These are phyloP conservation scores for Cochlearia excelsa DNA, from an alignment of 345 rosid genomes.

Conservation along the genomic window DNA sequence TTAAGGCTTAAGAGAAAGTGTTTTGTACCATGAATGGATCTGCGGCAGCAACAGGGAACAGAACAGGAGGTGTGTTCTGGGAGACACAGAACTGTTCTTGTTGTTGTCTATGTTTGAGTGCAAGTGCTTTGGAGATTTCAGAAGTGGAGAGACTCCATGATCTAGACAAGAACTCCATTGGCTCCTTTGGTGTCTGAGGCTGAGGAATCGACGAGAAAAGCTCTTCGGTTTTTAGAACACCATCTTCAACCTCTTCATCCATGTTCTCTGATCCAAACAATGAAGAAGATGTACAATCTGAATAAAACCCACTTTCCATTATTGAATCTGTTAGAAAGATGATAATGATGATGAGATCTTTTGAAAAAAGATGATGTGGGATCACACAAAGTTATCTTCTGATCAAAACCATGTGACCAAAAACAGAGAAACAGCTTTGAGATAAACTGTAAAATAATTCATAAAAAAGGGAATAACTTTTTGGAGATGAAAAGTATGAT, in stretches of 20 bases:
- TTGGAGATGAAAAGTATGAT: slow-evolving; percentile 32
- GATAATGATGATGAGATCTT: not conserved
- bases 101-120: slow-evolving; percentile 62
- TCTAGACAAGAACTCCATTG: slow-evolving; percentile 92
- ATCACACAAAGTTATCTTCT: slow-evolving; percentile 29
- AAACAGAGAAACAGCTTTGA: slow-evolving; percentile 32
- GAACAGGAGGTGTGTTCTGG: slow-evolving; percentile 30
- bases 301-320: slow-evolving; percentile 60
- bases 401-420: slow-evolving; percentile 33
- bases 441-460: slow-evolving; percentile 28
- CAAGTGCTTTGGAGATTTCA: slow-evolving; percentile 85
- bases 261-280: slow-evolving; percentile 43
- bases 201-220: slow-evolving; percentile 57
- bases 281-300: slow-evolving; percentile 42
- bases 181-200: slow-evolving; percentile 83
- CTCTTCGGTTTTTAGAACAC: slow-evolving; percentile 28
- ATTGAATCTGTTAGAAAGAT: not conserved
- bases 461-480: slow-evolving; percentile 12
- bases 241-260: slow-evolving; percentile 52
- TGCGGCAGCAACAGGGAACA: slow-evolving; percentile 41
- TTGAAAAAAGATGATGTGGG: slow-evolving; percentile 22
- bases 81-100: slow-evolving; percentile 32
- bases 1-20: not conserved
- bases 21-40: slow-evolving; percentile 47
- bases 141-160: slow-evolving; percentile 92